A percentile compares a stretch with the other conserved stretches of the same genome.
Conservation (phyloP, 306 rosid species). For the Elaeagnus macrophylla region DNA sequence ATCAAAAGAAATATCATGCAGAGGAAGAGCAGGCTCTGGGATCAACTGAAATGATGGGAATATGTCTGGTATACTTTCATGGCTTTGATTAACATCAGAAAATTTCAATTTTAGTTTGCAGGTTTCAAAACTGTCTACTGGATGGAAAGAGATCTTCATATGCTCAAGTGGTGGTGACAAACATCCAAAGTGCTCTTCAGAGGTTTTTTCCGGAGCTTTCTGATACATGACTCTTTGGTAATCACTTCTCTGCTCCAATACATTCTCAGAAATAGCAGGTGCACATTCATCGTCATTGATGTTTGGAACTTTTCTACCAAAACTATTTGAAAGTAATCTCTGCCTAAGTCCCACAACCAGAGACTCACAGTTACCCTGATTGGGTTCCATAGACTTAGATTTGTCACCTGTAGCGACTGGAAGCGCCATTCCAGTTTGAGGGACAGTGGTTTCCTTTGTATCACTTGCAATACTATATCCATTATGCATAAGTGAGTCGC, state of each 20-base stretch:
- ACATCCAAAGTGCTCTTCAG: conserved; percentile 32
- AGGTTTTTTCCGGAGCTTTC: conserved; percentile 22
- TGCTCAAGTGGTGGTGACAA: conserved; percentile 87
- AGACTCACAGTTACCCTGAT: conserved; percentile 34
- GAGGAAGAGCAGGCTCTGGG: conserved; percentile 54
- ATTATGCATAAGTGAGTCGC: conserved; percentile 21
- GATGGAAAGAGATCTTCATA: conserved; percentile 91
- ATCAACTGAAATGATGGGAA: conserved; percentile 87
- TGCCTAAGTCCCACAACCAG: conserved; percentile 63
- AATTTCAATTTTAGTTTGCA: conserved; percentile 64
- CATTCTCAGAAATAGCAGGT: conserved; percentile 30
- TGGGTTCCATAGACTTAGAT: conserved; percentile 24
- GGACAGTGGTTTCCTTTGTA: conserved; percentile 20
- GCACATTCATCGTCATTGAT: conserved; percentile 33
- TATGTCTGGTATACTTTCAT: conserved; percentile 45
- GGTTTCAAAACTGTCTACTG: conserved; percentile 50
- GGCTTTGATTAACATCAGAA: conserved; percentile 60
- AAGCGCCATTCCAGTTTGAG: conserved; percentile 30
- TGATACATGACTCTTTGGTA: conserved; percentile 13
- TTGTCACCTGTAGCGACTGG: conserved; percentile 30
- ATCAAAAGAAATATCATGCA: conserved; percentile 50
- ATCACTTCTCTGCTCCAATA: conserved; percentile 37
- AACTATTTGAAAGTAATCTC: conserved; percentile 58
- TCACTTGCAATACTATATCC: conserved; percentile 22
- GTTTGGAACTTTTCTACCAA: conserved; percentile 44